A percentile compares a stretch with the other conserved stretches of the same genome.
phyloP scores from a whole-genome alignment of 805 yeast species.

The Ogataea ramenticola region DNA sequence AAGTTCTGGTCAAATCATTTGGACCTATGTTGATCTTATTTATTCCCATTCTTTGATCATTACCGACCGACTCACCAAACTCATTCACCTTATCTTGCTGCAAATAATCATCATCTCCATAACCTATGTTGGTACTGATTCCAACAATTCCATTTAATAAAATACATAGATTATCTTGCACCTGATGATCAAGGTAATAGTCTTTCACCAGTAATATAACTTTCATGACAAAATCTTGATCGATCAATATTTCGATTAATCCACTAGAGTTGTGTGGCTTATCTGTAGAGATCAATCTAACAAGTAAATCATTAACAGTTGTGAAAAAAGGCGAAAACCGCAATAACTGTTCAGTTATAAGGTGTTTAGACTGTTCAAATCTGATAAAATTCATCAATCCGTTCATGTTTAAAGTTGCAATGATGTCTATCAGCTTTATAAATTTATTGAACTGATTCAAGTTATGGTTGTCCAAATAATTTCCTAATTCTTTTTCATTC shows the following conservation, averaged over 20 bases:
- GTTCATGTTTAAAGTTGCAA: slow-evolving; percentile 74
- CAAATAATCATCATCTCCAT: slow-evolving; percentile 20
- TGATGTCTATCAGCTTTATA: slow-evolving; percentile 78
- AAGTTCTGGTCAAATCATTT: slow-evolving; percentile 83
- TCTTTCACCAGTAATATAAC: slow-evolving; percentile 58
- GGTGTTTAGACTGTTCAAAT: slow-evolving; percentile 22
- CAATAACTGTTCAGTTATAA: slow-evolving; percentile 67
- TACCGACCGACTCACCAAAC: slow-evolving; percentile 64
- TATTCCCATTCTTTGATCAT: slow-evolving; percentile 9
- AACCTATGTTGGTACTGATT: slow-evolving; percentile 30
- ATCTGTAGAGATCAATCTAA: slow-evolving; percentile 85
- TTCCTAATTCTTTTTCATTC: not conserved
- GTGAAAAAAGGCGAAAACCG: slow-evolving; percentile 76
- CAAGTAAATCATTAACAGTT: slow-evolving; percentile 79
- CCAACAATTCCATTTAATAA: slow-evolving; percentile 84
- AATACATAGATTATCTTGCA: slow-evolving; percentile 46
- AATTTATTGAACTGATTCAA: slow-evolving; percentile 34
- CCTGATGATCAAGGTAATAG: slow-evolving; percentile 23
- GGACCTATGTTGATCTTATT: slow-evolving; percentile 92
- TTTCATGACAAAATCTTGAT: slow-evolving; percentile 62
- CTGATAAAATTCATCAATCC: slow-evolving; percentile 69
- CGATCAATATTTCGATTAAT: slow-evolving; percentile 63
- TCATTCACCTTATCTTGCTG: slow-evolving; percentile 12
- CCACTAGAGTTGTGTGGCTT: slow-evolving; percentile 86
- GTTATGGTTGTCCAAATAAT: slow-evolving; percentile 18